Evolutionary conservation across 352 stramenopile genomes (phyloP).

Genomic region (Phytophthora fragariae): DNA sequence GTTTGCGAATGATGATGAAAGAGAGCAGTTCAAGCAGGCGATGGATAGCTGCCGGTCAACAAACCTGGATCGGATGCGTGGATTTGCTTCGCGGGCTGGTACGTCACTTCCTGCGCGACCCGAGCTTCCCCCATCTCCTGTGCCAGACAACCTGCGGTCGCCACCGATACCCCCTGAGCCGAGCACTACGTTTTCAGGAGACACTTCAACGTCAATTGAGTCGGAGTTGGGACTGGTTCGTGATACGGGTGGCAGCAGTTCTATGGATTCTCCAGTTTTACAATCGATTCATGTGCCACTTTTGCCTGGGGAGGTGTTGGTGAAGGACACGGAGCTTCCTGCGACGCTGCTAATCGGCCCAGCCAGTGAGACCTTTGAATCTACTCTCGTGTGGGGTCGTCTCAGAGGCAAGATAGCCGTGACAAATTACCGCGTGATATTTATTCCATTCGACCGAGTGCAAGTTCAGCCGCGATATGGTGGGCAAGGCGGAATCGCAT

Average conservation of each 20-base stretch:
- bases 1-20: constrained; percentile 78
- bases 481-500: constrained; percentile 55
- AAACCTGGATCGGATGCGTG: constrained; percentile 52
- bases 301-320: constrained; percentile 50
- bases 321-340: constrained; percentile 55
- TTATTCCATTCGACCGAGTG: constrained; percentile 66
- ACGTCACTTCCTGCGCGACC: constrained; percentile 31
- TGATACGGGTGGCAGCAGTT: constrained; percentile 24
- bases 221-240: constrained; percentile 31
- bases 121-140: constrained; percentile 34
- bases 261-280: constrained; percentile 19
- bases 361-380: constrained; percentile 63
- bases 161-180: constrained; percentile 25
- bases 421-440: constrained; percentile 85
- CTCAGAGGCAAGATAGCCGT: constrained; percentile 68
- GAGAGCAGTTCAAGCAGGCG: constrained; percentile 66
- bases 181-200: constrained; percentile 31
- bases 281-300: constrained; percentile 41
- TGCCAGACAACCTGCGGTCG: constrained; percentile 31
- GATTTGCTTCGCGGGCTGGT: constrained; percentile 31
- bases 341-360: constrained; percentile 71
- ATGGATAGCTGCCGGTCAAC: constrained; percentile 61
- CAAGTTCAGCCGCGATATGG: constrained; percentile 46
- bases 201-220: constrained; percentile 30
- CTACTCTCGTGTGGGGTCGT: constrained; percentile 66